A percentile compares a stretch with the other conserved stretches of the same genome.
These are phyloP conservation scores for Chlorencoelia australis DNA, from an alignment of 2,329 filamentous ascomycete species.

Conservation along the genomic window DNA sequence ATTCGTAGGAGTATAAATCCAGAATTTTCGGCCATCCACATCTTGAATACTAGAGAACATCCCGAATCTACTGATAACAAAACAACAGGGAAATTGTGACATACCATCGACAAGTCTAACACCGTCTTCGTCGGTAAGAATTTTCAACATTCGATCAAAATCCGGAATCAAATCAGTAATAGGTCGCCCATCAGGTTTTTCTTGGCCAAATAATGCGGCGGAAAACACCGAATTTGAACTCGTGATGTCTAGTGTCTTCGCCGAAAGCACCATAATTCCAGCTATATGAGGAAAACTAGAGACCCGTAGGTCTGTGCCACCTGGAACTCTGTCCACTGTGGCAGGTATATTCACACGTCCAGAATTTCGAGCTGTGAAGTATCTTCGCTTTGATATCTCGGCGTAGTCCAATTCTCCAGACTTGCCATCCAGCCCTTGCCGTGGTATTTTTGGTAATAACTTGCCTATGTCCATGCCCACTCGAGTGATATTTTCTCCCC, in stretches of 20 bases:
- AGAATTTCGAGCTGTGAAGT: constrained; percentile 76
- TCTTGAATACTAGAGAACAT: too few relatives aligned
- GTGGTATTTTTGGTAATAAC: constrained; percentile 74
- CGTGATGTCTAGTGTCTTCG: constrained; percentile 65
- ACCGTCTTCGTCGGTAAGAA: constrained; percentile 79
- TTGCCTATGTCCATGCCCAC: constrained; percentile 65
- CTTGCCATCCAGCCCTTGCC: constrained; percentile 59
- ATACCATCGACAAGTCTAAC: constrained; percentile 77
- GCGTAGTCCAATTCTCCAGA: constrained; percentile 70
- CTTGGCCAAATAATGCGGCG: constrained; percentile 81
- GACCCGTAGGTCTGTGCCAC: constrained; percentile 64
- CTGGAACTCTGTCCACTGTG: constrained; percentile 63
- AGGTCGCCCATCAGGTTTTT: constrained; percentile 68
- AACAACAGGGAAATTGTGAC: too few relatives aligned
- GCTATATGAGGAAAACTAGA: constrained; percentile 97
- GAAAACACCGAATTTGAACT: constrained; percentile 95
- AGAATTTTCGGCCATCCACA: too few relatives aligned
- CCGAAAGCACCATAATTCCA: constrained; percentile 87
- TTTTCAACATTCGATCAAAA: constrained; percentile 73
- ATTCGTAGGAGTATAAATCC: too few relatives aligned
- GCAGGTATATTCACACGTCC: constrained; percentile 75
- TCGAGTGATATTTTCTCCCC: constrained; percentile 60
- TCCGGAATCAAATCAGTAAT: constrained; percentile 76
- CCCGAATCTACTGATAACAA: too few relatives aligned
- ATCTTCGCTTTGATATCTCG: constrained; percentile 58